Base-by-base conservation (phyloP, 2,329 filamentous ascomycete species). In the Epichloe elymi region DNA sequence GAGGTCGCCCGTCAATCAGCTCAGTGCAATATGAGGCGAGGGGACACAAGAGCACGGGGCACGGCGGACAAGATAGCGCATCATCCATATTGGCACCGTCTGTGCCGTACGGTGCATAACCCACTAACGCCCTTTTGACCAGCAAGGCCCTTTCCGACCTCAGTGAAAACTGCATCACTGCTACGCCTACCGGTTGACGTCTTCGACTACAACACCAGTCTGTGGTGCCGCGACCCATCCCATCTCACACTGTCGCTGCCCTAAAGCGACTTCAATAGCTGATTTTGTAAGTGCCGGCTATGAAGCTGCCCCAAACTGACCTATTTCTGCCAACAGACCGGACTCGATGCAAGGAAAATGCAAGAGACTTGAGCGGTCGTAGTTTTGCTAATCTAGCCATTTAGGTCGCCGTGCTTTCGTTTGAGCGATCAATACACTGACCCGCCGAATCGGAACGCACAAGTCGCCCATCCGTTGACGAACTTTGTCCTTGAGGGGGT, bases 371-470 rank as follows among this genome's bases (percentile, higher is more conserved):
- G n/a, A 6, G 42, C 40, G 39, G 45, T 26, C 45, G 45, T 45
- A 48, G 8, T 38, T 14, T 48, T 50, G 52, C 52, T 53, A 46
- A 53, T 19, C 44, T 46, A 23, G 49, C 49, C 52, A 51, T 48
- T 36, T 36, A 51, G 52, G 26, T 53, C 33, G 33, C 45, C 30
- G 19, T 47, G 35, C 35, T 30, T 43, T 20, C 14, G 35, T 36
- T 40, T 38, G 37, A 19, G 33, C 48, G 37, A 33, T 46, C 45
- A 11, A 19, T 12, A 38, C 51, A n/a, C 11, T 30, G 14, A 26
- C 30, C 15, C 19, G 11, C 20, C 38, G 17, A 45, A 23, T 30
- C 10, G 19, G 26, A 17, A 11, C 23, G 3, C 26, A 6, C 17
- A 8, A 30, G 30, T 23, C 14, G 3, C 19, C 40, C 33, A 19